Evolutionary conservation across 2,329 filamentous ascomycete species (phyloP), one percentile per base, ranked within the genome.

Genomic region (Ophiostoma himal-ulmi): DNA sequence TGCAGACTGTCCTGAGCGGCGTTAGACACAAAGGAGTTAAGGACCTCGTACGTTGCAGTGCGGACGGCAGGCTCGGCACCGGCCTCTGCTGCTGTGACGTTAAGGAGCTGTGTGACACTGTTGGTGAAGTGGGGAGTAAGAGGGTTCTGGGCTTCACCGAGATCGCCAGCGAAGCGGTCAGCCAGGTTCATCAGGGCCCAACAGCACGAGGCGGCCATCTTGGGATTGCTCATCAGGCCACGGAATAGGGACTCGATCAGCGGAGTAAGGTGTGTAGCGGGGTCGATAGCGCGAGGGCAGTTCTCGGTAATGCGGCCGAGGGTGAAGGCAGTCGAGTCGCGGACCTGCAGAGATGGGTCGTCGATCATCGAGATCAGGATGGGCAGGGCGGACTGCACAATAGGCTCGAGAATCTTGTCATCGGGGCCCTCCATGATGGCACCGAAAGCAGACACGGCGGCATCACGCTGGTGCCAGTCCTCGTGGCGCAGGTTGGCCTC

Each of bases 351-450:
- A 52, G 91, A 92, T 75, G 85, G 86, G 78, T 99, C 95, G 71
- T 95, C 89, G 92, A 98, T 98, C 87, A 90, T 89, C 75, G 86
- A 88, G 77, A 99, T 95, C 68, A 99, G 85, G 70, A 97, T 92
- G 69, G 92, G 91, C 68, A 99, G 86, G 73, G 94, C 95, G 79
- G 97, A 94, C 83, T 97, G 97, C 77, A 99, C 92, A 70, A 99
- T 91, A 70, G 94, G 94, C 76, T 96, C 93, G 69, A 99, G 84
- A 68, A 94, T 88, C 82, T 92, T 92, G 80, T 96, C 92, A 71
- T 98, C 95, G 0, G 95, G 95, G 36, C 95, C 95, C 78, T 99
- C 95, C 94, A 99, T 97, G 76, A 99, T 98, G 75, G 94, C 95
- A 73, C 95, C 95, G 75, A 99, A 98, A 22, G 95, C 94, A 72